These are phyloP conservation scores for Volvariella surrecta DNA, from an alignment of 1,284 basidiomycete species.

Conservation along the genomic window DNA sequence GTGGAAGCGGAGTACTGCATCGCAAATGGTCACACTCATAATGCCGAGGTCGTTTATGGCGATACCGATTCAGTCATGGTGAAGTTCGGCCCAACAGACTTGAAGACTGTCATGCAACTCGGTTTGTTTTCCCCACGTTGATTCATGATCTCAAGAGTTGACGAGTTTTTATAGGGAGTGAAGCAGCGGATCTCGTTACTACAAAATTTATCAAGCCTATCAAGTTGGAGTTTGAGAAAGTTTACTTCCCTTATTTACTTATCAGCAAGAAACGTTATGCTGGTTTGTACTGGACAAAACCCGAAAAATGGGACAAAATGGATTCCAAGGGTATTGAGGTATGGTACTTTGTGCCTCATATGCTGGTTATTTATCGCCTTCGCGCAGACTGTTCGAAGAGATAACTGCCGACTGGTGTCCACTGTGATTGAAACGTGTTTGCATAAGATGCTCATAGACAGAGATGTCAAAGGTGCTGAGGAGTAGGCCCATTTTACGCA, in stretches of 20 bases:
- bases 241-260: slow-evolving; percentile 93
- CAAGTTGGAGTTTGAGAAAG: slow-evolving; percentile 97
- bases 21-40: slow-evolving; percentile 77
- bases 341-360: slow-evolving; percentile 13
- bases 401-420: slow-evolving; percentile 92
- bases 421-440: slow-evolving; percentile 96
- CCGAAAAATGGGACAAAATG: slow-evolving; percentile 97
- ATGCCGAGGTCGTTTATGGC: slow-evolving; percentile 92
- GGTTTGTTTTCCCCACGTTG: slow-evolving; percentile 38
- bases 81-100: slow-evolving; percentile 83
- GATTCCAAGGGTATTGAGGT: slow-evolving; percentile 98
- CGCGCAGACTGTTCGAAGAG: slow-evolving; percentile 83
- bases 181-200: slow-evolving; percentile 93
- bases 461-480: slow-evolving; percentile 88
- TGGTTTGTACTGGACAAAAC: slow-evolving; percentile 90
- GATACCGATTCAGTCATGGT: slow-evolving; percentile 99
- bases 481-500: slow-evolving; percentile 42
- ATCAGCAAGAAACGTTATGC: slow-evolving; percentile 98
- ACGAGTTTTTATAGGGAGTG: slow-evolving; percentile 51
- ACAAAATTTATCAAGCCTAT: slow-evolving; percentile 89
- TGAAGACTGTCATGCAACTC: slow-evolving; percentile 80
- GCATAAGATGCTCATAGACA: slow-evolving; percentile 93
- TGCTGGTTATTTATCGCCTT: slow-evolving; percentile 2
- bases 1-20: slow-evolving; percentile 85
- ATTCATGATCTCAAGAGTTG: background rate